Conservation (phyloP, 2,329 filamentous ascomycete species). For the Seiridium unicorne region DNA sequence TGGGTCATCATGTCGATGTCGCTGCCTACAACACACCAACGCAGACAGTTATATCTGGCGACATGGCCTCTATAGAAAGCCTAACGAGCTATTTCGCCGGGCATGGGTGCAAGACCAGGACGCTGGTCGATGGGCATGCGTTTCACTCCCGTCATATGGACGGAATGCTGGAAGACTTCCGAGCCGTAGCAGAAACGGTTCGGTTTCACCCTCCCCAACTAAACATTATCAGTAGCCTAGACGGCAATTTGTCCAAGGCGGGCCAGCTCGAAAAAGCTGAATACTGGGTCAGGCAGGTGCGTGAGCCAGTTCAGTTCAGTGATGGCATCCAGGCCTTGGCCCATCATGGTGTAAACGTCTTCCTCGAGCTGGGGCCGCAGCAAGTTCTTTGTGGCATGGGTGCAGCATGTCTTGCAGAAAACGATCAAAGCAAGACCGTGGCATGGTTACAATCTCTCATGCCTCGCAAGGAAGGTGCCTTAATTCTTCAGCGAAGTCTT, state of each 20-base stretch:
- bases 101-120: slow-evolving; percentile 18
- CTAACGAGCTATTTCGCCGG: slow-evolving; percentile 14
- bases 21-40: slow-evolving; percentile 22
- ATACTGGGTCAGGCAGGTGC: slow-evolving; percentile 27
- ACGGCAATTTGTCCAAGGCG: slow-evolving; percentile 16
- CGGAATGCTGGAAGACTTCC: slow-evolving; percentile 21
- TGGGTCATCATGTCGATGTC: slow-evolving; percentile 20
- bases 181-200: slow-evolving; percentile 19
- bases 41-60: slow-evolving; percentile 26
- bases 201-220: slow-evolving; percentile 15
- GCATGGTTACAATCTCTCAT: slow-evolving; percentile 26
- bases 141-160: slow-evolving; percentile 27
- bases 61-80: slow-evolving; percentile 15
- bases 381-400: slow-evolving; percentile 27
- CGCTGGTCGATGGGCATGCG: slow-evolving; percentile 19
- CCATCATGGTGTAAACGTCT: slow-evolving; percentile 20
- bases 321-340: slow-evolving; percentile 25
- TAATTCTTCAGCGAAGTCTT: slow-evolving; percentile 19
- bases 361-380: slow-evolving; percentile 28
- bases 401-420: slow-evolving; percentile 19
- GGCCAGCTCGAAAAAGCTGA: slow-evolving; percentile 21
- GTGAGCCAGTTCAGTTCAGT: slow-evolving; percentile 25
- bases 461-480: slow-evolving; percentile 11
- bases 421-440: slow-evolving; percentile 5
- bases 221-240: slow-evolving; percentile 21